Conservation (phyloP, 306 rosid species). For the Rosa persica region DNA sequence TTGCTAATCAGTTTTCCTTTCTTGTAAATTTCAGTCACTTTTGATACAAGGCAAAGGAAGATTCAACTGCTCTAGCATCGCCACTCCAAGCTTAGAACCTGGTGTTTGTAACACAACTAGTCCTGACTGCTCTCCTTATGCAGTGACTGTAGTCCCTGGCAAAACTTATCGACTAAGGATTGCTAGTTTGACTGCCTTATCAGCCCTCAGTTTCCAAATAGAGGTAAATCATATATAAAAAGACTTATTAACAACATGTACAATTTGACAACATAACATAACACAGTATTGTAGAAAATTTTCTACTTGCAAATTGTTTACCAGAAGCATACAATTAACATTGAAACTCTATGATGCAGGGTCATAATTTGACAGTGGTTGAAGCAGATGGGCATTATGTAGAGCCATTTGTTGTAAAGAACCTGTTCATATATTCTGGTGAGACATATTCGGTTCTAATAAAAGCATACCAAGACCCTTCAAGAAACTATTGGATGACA, state of each 20-base stretch:
- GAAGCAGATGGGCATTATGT: conserved; percentile 95
- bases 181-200: conserved; percentile 65
- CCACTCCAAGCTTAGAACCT: conserved; percentile 28
- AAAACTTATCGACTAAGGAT: conserved; percentile 69
- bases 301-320: neutral
- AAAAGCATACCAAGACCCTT: conserved; percentile 66
- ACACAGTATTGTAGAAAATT: neutral
- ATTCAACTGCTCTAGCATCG: conserved; percentile 57
- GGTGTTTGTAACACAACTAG: conserved; percentile 51
- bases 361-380: conserved; percentile 88
- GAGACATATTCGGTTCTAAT: conserved; percentile 87
- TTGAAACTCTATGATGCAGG: conserved; percentile 40
- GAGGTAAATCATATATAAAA: conserved; percentile 44
- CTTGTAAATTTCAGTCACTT: conserved; percentile 57
- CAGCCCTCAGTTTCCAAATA: conserved; percentile 82
- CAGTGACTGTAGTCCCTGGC: conserved; percentile 51
- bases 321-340: neutral
- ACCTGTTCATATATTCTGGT: conserved; percentile 75
- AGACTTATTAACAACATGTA: neutral
- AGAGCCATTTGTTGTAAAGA: conserved; percentile 71
- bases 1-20: conserved; percentile 9
- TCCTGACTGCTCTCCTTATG: conserved; percentile 65
- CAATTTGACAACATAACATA: neutral
- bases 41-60: conserved; percentile 81
- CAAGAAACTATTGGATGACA: conserved; percentile 79